phyloP scores from a whole-genome alignment of 805 yeast genomes.

The Myxozyma mucilagina region DNA sequence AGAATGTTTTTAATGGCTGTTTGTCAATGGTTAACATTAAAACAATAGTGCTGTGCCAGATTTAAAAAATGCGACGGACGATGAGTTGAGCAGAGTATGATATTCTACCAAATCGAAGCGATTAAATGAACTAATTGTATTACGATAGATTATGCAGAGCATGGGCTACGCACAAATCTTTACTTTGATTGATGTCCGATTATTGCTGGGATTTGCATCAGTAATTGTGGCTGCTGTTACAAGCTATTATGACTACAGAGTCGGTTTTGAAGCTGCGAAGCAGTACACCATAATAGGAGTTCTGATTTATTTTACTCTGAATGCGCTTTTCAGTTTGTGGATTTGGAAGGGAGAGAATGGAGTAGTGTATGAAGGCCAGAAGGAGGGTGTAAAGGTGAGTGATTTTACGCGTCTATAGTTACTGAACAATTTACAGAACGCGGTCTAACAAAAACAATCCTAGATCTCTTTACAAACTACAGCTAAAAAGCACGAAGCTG shows the following conservation, averaged over 20 bases:
- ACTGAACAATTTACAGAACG: not conserved
- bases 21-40: not conserved
- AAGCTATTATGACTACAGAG: slow-evolving; percentile 35
- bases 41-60: slow-evolving; percentile 28
- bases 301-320: slow-evolving; percentile 35
- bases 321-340: slow-evolving; percentile 35
- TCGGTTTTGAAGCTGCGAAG: slow-evolving; percentile 39
- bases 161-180: slow-evolving; percentile 37
- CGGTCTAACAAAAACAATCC: not conserved
- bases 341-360: slow-evolving; percentile 34
- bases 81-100: slow-evolving; percentile 36
- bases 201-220: slow-evolving; percentile 38
- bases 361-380: slow-evolving; percentile 37
- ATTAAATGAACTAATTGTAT: not conserved
- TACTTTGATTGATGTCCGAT: slow-evolving; percentile 34
- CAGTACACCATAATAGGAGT: slow-evolving; percentile 37
- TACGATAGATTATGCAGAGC: slow-evolving; percentile 28
- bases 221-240: slow-evolving; percentile 38
- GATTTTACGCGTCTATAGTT: not conserved
- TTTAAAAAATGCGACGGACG: slow-evolving; percentile 39
- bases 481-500: slow-evolving; percentile 20
- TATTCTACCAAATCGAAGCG: not conserved
- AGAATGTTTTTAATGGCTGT: not conserved
- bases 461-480: slow-evolving; percentile 24
- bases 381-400: slow-evolving; percentile 29